A percentile compares a stretch with the other conserved stretches of the same genome.
phyloP scores from a whole-genome alignment of 1,139 yeast species.

The Zygoascus meyerae region DNA sequence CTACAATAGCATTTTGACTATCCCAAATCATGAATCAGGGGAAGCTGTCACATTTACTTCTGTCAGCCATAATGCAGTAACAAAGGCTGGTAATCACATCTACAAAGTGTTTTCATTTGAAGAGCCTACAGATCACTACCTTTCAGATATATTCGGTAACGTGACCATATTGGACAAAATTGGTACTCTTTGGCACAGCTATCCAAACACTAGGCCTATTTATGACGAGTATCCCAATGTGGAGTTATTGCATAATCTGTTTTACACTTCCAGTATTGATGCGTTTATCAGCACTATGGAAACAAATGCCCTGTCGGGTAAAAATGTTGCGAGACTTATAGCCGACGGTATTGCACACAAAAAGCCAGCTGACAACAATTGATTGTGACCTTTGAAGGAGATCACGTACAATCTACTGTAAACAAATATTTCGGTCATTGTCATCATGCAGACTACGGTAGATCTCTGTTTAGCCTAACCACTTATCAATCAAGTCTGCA shows the following conservation, averaged over 20 bases:
- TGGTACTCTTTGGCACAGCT: constrained; percentile 21
- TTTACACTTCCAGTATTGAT: constrained; percentile 39
- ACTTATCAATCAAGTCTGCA: too few species aligned
- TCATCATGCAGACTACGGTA: too few species aligned
- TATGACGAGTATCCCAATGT: constrained; percentile 26
- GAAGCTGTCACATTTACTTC: constrained; percentile 13
- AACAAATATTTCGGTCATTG: too few species aligned
- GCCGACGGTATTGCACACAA: background rate
- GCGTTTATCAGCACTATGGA: constrained; percentile 45
- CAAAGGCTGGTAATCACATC: constrained; percentile 28
- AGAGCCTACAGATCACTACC: constrained; percentile 21
- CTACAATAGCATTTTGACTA: constrained; percentile 27
- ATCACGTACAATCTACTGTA: too few species aligned
- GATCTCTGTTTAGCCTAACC: too few species aligned
- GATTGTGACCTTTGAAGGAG: too few species aligned
- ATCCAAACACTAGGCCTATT: constrained; percentile 26
- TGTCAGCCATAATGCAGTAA: constrained; percentile 28
- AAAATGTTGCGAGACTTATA: constrained; percentile 31
- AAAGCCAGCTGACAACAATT: too few species aligned
- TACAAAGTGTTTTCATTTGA: constrained; percentile 39
- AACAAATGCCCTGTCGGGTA: constrained; percentile 44
- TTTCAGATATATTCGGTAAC: constrained; percentile 14
- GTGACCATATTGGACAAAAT: constrained; percentile 10
- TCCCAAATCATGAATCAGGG: constrained; percentile 6
- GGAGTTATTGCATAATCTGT: constrained; percentile 33